phyloP scores from a whole-genome alignment of 768 basidiomycete genomes.

The Trichaptum fuscoviolaceum region DNA sequence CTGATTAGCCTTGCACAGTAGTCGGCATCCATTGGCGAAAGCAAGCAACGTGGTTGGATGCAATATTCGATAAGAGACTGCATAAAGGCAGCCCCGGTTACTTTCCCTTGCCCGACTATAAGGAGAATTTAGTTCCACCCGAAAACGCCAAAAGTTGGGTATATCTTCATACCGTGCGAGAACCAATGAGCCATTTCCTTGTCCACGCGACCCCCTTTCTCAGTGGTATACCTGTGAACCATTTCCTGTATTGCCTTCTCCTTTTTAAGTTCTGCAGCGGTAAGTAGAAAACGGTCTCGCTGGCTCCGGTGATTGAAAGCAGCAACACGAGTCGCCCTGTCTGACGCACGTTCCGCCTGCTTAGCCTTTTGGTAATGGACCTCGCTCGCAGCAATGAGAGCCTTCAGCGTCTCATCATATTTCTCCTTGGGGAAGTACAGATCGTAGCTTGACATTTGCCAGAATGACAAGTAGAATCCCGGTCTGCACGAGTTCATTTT shows the following conservation, averaged over 20 bases:
- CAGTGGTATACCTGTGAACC: slow-evolving; percentile 62
- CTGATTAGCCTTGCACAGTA: slow-evolving; percentile 91
- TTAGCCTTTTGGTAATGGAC: slow-evolving; percentile 62
- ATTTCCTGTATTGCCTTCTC: slow-evolving; percentile 74
- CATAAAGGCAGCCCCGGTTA: slow-evolving; percentile 3
- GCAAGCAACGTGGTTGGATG: slow-evolving; percentile 82
- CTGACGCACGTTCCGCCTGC: slow-evolving; percentile 66
- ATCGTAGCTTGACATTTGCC: slow-evolving; percentile 93
- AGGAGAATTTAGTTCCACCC: background rate
- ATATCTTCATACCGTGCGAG: slow-evolving; percentile 41
- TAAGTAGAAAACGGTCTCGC: slow-evolving; percentile 59
- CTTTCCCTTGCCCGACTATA: slow-evolving; percentile 5
- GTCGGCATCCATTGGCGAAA: slow-evolving; percentile 97
- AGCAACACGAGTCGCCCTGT: slow-evolving; percentile 52
- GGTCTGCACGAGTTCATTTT: slow-evolving; percentile 43
- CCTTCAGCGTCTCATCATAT: slow-evolving; percentile 75
- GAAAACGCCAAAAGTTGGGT: background rate
- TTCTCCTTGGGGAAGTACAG: slow-evolving; percentile 67
- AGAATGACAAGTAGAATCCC: slow-evolving; percentile 92
- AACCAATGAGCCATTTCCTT: slow-evolving; percentile 86
- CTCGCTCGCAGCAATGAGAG: slow-evolving; percentile 54
- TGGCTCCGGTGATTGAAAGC: slow-evolving; percentile 54
- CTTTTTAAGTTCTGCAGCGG: slow-evolving; percentile 64
- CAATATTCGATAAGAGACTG: slow-evolving; percentile 76
- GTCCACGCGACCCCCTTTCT: slow-evolving; percentile 54